Percentiles rank a stretch among this genome's conserved stretches.
phyloP scores from a whole-genome alignment of 2,329 filamentous ascomycete species.

The Parascedosporium putredinis region DNA sequence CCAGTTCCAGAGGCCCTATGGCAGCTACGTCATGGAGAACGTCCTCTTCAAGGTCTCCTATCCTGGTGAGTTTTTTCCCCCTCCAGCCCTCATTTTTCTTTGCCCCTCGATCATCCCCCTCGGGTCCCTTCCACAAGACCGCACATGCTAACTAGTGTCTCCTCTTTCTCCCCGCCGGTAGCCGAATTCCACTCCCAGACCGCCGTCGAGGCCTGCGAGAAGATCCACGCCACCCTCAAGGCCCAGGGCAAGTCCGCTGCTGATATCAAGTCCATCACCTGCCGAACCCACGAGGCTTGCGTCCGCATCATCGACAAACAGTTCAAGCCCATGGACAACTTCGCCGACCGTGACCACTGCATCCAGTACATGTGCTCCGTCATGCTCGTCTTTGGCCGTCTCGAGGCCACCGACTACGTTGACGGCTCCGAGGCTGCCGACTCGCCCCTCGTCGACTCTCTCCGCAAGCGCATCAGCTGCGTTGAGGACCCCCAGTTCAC shows the following conservation, averaged over 20 bases:
- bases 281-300: conserved; percentile 96
- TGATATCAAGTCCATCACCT: conserved; percentile 87
- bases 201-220: conserved; percentile 87
- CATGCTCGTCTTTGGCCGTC: conserved; percentile 91
- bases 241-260: conserved; percentile 79
- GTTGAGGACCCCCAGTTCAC: conserved; percentile 96
- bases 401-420: conserved; percentile 86
- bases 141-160: not conserved
- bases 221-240: conserved; percentile 74
- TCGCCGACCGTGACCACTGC: conserved; percentile 98
- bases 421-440: conserved; percentile 89
- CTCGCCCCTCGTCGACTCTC: conserved; percentile 77
- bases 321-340: conserved; percentile 99
- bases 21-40: conserved; percentile 99
- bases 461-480: conserved; percentile 88
- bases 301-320: conserved; percentile 99
- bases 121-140: too few relatives aligned
- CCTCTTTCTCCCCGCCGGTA: conserved; percentile 13
- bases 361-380: conserved; percentile 98
- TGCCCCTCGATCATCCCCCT: too few relatives aligned
- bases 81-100: not conserved
- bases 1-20: conserved; percentile 89
- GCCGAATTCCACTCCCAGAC: conserved; percentile 99
- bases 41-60: conserved; percentile 99
- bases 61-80: conserved; percentile 52